A percentile compares a stretch with the other conserved stretches of the same genome.
Evolutionary conservation across 306 rosid genomes (phyloP).

Genomic region (Hippophae rhamnoides): DNA sequence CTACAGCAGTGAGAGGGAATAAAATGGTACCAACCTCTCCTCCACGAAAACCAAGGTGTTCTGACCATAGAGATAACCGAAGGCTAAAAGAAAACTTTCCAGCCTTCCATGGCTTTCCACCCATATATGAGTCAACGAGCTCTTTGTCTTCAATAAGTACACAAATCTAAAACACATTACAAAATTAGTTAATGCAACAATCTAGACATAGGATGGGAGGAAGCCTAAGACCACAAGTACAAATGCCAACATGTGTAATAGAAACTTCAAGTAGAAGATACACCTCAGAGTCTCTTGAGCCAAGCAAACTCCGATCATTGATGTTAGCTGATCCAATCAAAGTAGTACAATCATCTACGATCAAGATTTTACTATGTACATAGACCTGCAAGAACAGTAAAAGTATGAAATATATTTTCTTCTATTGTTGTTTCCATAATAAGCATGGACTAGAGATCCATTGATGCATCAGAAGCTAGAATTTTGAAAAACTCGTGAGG

Average conservation of each 20-base stretch:
- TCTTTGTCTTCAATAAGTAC: constrained; percentile 84
- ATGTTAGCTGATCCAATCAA: constrained; percentile 97
- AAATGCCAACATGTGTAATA: not conserved
- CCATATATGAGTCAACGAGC: constrained; percentile 58
- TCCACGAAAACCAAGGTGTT: constrained; percentile 76
- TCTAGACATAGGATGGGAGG: no score
- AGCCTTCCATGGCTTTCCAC: constrained; percentile 88
- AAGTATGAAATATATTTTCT: constrained; percentile 5
- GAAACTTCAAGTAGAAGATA: constrained; percentile 15
- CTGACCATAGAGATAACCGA: constrained; percentile 85
- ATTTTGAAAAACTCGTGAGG: not conserved
- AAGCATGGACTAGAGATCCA: not conserved
- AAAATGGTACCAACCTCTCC: constrained; percentile 55
- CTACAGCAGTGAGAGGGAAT: not conserved
- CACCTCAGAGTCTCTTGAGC: constrained; percentile 98
- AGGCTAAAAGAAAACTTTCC: constrained; percentile 81
- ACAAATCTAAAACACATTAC: constrained; percentile 55
- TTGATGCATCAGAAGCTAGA: not conserved
- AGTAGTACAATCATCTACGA: constrained; percentile 65
- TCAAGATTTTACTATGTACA: constrained; percentile 97
- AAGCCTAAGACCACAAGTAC: not conserved
- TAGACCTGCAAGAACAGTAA: constrained; percentile 51
- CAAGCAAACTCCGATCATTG: constrained; percentile 94
- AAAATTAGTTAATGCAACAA: constrained; percentile 11
- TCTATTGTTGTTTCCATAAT: not conserved